phyloP scores from a whole-genome alignment of 164 flowering plant species.

The Stephania yunnanensis region DNA sequence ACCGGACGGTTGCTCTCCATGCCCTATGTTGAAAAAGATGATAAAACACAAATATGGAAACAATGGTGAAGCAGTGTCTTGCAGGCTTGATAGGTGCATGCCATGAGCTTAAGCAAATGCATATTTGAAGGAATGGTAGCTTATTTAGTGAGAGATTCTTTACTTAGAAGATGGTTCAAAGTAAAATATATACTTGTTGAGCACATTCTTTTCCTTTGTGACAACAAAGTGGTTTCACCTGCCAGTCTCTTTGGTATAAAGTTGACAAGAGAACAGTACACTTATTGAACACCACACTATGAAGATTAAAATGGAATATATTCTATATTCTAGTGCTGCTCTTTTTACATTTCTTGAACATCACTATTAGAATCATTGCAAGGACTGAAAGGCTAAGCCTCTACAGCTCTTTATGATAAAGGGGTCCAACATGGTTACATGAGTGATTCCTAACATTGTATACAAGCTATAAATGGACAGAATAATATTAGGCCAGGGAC shows the following conservation, averaged over 20 bases:
- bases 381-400: background rate
- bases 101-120: background rate
- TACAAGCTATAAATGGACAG: too few relatives aligned
- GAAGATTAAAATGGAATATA: constrained; percentile 2
- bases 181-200: constrained; percentile 2
- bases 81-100: background rate
- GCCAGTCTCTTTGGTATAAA: background rate
- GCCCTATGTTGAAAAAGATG: background rate
- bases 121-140: background rate
- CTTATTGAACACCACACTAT: background rate
- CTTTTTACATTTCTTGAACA: constrained; percentile 10
- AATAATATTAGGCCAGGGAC: too few relatives aligned
- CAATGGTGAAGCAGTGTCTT: background rate
- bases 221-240: background rate
- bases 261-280: background rate
- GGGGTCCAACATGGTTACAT: background rate
- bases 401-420: background rate
- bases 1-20: constrained; percentile 12
- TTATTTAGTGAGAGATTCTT: constrained; percentile 1
- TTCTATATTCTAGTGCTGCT: background rate
- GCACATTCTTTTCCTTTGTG: constrained; percentile 5
- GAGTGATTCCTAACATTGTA: too few relatives aligned
- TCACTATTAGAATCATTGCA: background rate
- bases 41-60: background rate
- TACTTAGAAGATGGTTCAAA: constrained; percentile 5